Evolutionary conservation across 2,329 filamentous ascomycete genomes (phyloP).

Genomic region (Hypomyces perniciosus): DNA sequence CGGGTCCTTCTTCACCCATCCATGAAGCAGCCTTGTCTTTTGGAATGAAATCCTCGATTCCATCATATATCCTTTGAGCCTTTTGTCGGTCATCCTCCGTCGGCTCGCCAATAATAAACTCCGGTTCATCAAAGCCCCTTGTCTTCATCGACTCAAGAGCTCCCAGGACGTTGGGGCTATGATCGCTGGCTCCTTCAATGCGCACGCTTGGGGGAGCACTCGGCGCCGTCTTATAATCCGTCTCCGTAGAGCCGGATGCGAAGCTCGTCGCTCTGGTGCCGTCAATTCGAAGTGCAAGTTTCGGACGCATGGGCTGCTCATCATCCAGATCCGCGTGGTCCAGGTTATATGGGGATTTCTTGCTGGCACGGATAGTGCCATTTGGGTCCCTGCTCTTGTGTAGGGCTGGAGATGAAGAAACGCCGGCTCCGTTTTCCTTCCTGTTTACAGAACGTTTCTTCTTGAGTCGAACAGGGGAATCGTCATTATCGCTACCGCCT

Average conservation of each 20-base stretch:
- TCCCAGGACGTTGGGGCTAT: slow-evolving; percentile 30
- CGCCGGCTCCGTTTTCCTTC: slow-evolving; percentile 10
- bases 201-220: slow-evolving; percentile 40
- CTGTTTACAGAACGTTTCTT: slow-evolving; percentile 14
- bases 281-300: slow-evolving; percentile 39
- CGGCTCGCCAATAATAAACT: slow-evolving; percentile 52
- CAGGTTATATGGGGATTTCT: slow-evolving; percentile 17
- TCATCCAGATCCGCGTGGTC: slow-evolving; percentile 29
- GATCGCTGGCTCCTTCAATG: slow-evolving; percentile 35
- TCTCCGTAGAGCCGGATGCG: slow-evolving; percentile 32
- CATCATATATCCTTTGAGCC: slow-evolving; percentile 77
- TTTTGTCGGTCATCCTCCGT: slow-evolving; percentile 67
- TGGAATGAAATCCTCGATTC: slow-evolving; percentile 72
- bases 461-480: slow-evolving; percentile 16
- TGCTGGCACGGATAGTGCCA: slow-evolving; percentile 24
- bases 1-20: slow-evolving; percentile 69
- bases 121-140: slow-evolving; percentile 51
- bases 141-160: slow-evolving; percentile 28
- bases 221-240: slow-evolving; percentile 36
- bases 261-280: slow-evolving; percentile 30
- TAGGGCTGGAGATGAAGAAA: not conserved
- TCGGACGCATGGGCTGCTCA: slow-evolving; percentile 24
- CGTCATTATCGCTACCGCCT: slow-evolving; percentile 42
- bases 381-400: slow-evolving; percentile 19
- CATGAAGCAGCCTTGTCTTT: slow-evolving; percentile 79